phyloP scores from a whole-genome alignment of 2,329 filamentous ascomycete genomes.

The Parastagonospora avenae region DNA sequence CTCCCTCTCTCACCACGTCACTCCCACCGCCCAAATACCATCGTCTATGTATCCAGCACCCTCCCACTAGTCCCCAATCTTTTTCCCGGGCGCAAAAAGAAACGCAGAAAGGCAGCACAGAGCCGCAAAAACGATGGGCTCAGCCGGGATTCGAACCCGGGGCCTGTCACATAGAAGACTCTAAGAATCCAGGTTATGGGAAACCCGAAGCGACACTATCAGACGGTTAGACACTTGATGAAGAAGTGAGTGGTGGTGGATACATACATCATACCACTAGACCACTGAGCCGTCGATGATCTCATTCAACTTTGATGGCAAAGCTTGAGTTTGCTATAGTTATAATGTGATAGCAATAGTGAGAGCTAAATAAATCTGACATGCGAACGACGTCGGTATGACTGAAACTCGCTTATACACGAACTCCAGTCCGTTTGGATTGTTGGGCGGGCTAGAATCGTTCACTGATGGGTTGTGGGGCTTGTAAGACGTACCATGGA shows the following conservation, averaged over 20 bases:
- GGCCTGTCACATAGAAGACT: slow-evolving; percentile 42
- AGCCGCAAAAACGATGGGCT: slow-evolving; percentile 19
- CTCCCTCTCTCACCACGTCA: too few relatives aligned
- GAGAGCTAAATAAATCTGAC: neutral
- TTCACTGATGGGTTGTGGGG: slow-evolving; percentile 13
- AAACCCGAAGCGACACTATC: slow-evolving; percentile 32
- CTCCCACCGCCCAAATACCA: too few relatives aligned
- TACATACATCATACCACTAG: slow-evolving; percentile 27
- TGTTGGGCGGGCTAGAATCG: neutral
- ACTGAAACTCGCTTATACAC: too few relatives aligned
- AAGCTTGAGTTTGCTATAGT: neutral
- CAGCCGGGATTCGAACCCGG: slow-evolving; percentile 45
- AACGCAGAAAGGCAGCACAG: neutral
- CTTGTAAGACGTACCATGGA: neutral
- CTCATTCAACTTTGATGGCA: slow-evolving; percentile 8
- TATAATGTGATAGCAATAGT: neutral
- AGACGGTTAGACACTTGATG: neutral
- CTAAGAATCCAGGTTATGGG: slow-evolving; percentile 26
- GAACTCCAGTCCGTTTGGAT: neutral
- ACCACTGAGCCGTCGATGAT: slow-evolving; percentile 29
- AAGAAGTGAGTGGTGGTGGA: neutral
- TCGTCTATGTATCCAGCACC: too few relatives aligned
- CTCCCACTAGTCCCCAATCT: neutral
- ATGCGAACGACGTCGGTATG: too few relatives aligned
- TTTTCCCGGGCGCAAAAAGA: neutral